phyloP scores from a whole-genome alignment of 495 filamentous ascomycete genomes.

The Xylaria acuta region DNA sequence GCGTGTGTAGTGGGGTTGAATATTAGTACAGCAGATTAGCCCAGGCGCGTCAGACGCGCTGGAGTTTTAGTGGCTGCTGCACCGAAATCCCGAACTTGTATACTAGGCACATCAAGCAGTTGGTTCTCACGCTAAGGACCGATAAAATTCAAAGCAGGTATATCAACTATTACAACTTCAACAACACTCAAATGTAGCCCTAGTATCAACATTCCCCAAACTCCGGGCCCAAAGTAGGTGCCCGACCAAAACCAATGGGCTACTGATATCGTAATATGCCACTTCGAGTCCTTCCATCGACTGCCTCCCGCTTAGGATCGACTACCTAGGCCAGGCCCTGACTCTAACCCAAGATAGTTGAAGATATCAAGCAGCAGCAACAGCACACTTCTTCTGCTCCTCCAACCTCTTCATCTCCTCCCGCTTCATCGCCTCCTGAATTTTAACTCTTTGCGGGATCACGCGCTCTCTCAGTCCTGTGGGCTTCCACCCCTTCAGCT shows the following conservation, averaged over 20 bases:
- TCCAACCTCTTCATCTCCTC: conserved; percentile 52
- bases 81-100: not conserved
- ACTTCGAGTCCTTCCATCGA: too few species aligned
- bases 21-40: not conserved
- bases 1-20: conserved; percentile 1
- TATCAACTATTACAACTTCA: not conserved
- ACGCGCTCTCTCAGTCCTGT: conserved; percentile 56
- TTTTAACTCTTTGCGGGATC: conserved; percentile 47
- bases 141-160: not conserved
- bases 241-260: too few species aligned
- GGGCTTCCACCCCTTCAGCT: conserved; percentile 68
- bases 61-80: conserved; percentile 3
- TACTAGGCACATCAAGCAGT: too few species aligned
- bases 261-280: too few species aligned
- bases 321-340: not conserved
- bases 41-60: not conserved
- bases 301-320: not conserved
- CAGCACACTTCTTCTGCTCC: conserved; percentile 32
- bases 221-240: not conserved
- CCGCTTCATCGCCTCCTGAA: conserved; percentile 58
- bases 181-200: not conserved
- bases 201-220: not conserved
- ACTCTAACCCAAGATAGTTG: not conserved
- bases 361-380: conserved; percentile 29
- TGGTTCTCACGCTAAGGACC: too few species aligned